These are phyloP conservation scores for Acacia confusa DNA, from an alignment of 306 rosid genomes.

Conservation along the genomic window DNA sequence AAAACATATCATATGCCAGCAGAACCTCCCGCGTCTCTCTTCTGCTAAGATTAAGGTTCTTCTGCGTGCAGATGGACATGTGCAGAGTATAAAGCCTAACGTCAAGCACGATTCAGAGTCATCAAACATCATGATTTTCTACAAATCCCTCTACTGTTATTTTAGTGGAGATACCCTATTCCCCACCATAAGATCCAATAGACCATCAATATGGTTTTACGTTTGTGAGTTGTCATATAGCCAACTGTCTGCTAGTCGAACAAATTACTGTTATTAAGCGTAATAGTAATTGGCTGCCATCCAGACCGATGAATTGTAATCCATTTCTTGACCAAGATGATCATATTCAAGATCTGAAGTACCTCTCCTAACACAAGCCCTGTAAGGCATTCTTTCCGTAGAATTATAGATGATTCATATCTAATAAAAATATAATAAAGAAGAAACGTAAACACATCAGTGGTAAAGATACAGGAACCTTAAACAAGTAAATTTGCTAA, in stretches of 20 bases:
- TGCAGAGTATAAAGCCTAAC: conserved; percentile 18
- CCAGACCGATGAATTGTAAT: conserved; percentile 62
- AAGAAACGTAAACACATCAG: not conserved
- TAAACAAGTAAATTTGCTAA: not conserved
- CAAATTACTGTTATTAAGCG: conserved; percentile 42
- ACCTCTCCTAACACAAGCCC: conserved; percentile 63
- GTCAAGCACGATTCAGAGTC: conserved; percentile 20
- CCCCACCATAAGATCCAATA: conserved; percentile 21
- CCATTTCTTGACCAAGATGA: conserved; percentile 64
- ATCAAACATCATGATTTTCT: conserved; percentile 19
- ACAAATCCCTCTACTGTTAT: conserved; percentile 16
- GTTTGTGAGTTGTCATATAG: conserved; percentile 22
- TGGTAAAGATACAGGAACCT: conserved; percentile 16
- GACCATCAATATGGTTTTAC: conserved; percentile 10
- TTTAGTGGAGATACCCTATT: not conserved
- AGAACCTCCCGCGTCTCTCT: conserved; percentile 22
- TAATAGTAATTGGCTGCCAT: conserved; percentile 74
- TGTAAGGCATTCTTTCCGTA: conserved; percentile 58
- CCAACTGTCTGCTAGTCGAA: conserved; percentile 17
- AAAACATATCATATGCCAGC: not conserved
- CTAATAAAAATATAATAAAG: conserved; percentile 38
- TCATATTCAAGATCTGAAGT: conserved; percentile 67
- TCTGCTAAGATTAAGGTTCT: conserved; percentile 27
- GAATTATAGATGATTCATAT: conserved; percentile 62
- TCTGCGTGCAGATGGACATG: conserved; percentile 14